Evolutionary conservation across 169 alveolate species (phyloP).

Genomic region (Pseudocohnilembus persalinus): DNA sequence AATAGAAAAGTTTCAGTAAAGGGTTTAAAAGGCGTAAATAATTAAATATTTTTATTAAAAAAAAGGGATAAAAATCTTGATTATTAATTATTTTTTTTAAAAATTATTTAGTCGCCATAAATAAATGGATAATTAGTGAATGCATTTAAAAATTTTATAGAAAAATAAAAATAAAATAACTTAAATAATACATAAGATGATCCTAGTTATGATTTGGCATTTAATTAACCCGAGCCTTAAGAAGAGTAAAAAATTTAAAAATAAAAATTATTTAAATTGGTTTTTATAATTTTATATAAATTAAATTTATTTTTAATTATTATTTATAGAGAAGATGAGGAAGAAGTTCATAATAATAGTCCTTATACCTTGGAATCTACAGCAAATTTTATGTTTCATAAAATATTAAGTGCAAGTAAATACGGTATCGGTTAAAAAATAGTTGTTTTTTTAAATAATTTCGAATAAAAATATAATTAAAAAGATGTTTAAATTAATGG

Average conservation of each 20-base stretch:
- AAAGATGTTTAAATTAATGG: not conserved
- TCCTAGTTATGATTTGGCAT: not conserved
- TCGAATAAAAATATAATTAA: conserved; percentile 13
- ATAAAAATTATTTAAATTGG: too few species aligned
- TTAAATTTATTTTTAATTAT: too few species aligned
- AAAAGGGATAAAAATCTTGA: not conserved
- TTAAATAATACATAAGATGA: not conserved
- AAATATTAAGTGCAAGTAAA: conserved; percentile 31
- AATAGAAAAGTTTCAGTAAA: conserved; percentile 2
- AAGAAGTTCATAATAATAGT: conserved; percentile 13
- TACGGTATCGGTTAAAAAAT: conserved; percentile 43
- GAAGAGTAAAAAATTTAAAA: conserved; percentile 4
- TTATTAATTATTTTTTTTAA: not conserved
- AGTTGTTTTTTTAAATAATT: conserved; percentile 17
- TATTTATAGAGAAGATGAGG: conserved; percentile 14
- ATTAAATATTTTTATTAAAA: not conserved
- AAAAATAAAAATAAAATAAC: not conserved
- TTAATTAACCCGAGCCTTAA: conserved; percentile 2
- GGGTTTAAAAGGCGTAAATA: conserved; percentile 27
- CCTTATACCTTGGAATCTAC: conserved; percentile 44
- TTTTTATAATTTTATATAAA: too few species aligned
- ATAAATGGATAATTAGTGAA: not conserved
- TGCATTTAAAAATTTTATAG: not conserved
- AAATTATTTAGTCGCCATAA: not conserved
- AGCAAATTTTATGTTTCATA: conserved; percentile 48